Conservation (phyloP, 371 early-diverging fungal genomes). For the Chytridium lagenaria region DNA sequence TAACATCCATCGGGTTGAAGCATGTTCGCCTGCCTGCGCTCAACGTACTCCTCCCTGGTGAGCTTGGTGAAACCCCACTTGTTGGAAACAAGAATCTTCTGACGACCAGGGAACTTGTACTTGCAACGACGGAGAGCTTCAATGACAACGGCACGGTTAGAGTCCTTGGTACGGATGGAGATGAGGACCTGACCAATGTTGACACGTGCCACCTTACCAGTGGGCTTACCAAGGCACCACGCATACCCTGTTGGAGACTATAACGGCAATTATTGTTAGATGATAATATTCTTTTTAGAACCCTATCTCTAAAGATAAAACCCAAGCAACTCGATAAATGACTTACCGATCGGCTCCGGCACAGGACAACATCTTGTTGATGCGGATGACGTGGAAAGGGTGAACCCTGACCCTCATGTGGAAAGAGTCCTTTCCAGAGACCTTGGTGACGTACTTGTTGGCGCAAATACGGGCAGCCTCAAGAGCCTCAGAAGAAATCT, state of each 20-base stretch:
- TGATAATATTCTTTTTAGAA: no score
- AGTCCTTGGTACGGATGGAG: constrained; percentile 98
- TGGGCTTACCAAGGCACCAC: constrained; percentile 99
- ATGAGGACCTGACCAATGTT: constrained; percentile 99
- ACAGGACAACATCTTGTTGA: constrained; percentile 99
- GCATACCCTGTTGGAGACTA: constrained; percentile 99
- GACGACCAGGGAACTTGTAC: constrained; percentile 99
- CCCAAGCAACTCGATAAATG: background rate
- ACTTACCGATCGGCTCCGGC: constrained; percentile 97
- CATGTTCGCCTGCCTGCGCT: constrained; percentile 76
- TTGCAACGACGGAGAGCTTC: constrained; percentile 99
- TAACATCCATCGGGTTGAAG: constrained; percentile 96
- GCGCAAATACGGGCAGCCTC: constrained; percentile 99
- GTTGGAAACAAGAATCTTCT: constrained; percentile 98
- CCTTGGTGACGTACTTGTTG: constrained; percentile 99
- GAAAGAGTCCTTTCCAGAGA: constrained; percentile 99
- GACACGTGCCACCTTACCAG: constrained; percentile 99
- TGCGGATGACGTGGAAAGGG: constrained; percentile 99
- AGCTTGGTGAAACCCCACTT: constrained; percentile 99
- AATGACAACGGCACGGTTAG: constrained; percentile 92
- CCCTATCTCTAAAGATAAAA: background rate
- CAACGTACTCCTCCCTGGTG: constrained; percentile 90
- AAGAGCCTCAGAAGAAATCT: constrained; percentile 98
- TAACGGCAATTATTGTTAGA: no score
- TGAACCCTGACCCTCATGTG: constrained; percentile 99